phyloP scores from a whole-genome alignment of 352 stramenopile species.

The Aphanomyces euteiches region DNA sequence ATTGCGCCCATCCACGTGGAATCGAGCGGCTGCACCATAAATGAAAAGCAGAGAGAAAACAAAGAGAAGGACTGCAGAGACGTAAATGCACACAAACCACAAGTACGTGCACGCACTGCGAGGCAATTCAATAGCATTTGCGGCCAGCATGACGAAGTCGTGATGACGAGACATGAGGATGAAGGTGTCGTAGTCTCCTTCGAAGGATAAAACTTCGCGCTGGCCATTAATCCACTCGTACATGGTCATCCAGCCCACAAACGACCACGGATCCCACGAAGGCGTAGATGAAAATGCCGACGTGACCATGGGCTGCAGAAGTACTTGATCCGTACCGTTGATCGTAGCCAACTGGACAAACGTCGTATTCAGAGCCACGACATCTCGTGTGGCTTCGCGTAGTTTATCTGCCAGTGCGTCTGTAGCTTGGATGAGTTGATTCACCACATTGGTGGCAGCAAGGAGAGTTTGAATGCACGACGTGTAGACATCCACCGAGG shows the following conservation, averaged over 20 bases:
- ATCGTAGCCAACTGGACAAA: conserved; percentile 17
- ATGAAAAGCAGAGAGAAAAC: neutral
- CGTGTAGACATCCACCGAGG: neutral
- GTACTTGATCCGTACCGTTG: neutral
- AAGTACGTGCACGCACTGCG: neutral
- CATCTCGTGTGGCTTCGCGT: neutral
- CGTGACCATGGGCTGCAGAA: conserved; percentile 8
- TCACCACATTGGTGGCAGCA: neutral
- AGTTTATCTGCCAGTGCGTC: neutral
- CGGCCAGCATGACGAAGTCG: neutral
- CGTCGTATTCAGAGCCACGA: neutral
- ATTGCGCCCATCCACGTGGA: conserved; percentile 10
- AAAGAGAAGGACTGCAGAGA: neutral
- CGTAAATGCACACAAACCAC: conserved; percentile 11
- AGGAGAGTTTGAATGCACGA: neutral
- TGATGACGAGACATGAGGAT: conserved; percentile 10
- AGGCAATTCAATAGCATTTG: neutral
- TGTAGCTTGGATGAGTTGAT: neutral
- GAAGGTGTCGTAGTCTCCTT: conserved; percentile 5
- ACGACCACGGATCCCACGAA: neutral
- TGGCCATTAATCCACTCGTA: conserved; percentile 9
- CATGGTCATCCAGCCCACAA: conserved; percentile 2
- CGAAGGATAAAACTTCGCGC: conserved; percentile 10
- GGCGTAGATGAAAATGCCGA: neutral
- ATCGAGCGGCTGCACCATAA: conserved; percentile 4